A percentile compares a stretch with the other conserved stretches of the same genome.
phyloP scores from a whole-genome alignment of 805 yeast species.

The Metschnikowia anglica region DNA sequence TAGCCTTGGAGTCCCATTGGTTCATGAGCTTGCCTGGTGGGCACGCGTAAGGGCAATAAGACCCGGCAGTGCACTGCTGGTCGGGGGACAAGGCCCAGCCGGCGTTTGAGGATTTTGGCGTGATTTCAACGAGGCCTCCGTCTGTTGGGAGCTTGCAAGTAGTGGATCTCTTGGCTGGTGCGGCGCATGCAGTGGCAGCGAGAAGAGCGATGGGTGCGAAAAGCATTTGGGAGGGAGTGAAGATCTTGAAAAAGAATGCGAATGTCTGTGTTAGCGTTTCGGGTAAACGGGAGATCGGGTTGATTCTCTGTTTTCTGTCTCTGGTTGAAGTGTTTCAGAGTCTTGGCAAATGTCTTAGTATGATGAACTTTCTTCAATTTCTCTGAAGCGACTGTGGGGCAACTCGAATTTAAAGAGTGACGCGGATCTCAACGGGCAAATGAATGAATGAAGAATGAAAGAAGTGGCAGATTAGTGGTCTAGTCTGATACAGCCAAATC shows the following conservation, averaged over 20 bases:
- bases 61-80: conserved; percentile 69
- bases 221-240: conserved; percentile 1
- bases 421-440: not conserved
- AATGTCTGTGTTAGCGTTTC: too few relatives aligned
- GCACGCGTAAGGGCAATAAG: conserved; percentile 90
- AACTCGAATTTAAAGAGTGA: not conserved
- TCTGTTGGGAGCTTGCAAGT: conserved; percentile 69
- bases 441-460: not conserved
- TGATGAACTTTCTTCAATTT: too few relatives aligned
- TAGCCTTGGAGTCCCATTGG: conserved; percentile 82
- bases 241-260: not conserved
- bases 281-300: too few relatives aligned
- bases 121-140: conserved; percentile 68
- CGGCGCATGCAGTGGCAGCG: conserved; percentile 24
- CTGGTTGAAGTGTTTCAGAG: too few relatives aligned
- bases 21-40: conserved; percentile 83
- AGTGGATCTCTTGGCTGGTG: conserved; percentile 32
- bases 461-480: too few relatives aligned
- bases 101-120: conserved; percentile 54
- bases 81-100: conserved; percentile 90
- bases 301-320: too few relatives aligned
- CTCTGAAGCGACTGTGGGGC: too few relatives aligned
- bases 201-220: conserved; percentile 23
- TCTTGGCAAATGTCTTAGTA: too few relatives aligned
- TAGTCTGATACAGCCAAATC: not conserved